Evolutionary conservation across 202 grass and related monocot genomes (phyloP), one percentile per base, ranked within the genome.

Genomic region (Carex arenaria): DNA sequence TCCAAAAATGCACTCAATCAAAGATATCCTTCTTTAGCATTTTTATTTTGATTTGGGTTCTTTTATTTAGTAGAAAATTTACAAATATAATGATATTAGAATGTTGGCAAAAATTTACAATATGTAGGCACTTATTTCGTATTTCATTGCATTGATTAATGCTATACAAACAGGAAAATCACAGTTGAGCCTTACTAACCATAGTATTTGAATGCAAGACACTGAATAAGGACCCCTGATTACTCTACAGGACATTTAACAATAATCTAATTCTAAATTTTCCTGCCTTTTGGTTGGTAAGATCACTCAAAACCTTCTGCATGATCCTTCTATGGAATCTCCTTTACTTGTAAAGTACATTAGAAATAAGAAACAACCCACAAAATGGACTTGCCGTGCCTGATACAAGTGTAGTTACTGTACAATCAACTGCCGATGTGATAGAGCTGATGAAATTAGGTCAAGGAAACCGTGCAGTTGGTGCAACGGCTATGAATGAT

Each of bases 381-480:
- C 89, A 92, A 61, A 95, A 85, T 85, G 93, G 96, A 60, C 66
- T 94, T 76, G 81, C 85, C 1, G 96, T 99, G 85, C 96, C 93
- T 1, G 87, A 92, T 89, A 93, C 96, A 78, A 99, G 28, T 82
- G 65, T 95, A 72, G 42, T 99, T 82, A 88, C 85, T 56, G 96
- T 99, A 43, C 85, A 85, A 83, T 93, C 89, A 53, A 92, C 96
- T 12, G 38, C 78, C 55, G 91, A 95, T 72, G 93, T 99, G 66
- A 89, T 90, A 79, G 89, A 93, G 60, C 32, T 95, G 84, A 99
- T 99, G 96, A 92, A 95, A 84, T 80, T 90, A 85, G 96, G 96
- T 38, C 93, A 99, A 73, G 90, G 71, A 87, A 99, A 99, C 85
- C 93, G 93, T 84, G 88, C 81, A 31, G 89, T 99, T 28, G 81